Conservation (phyloP, 2,329 filamentous ascomycete species). For the Trichoderma guizhouense region DNA sequence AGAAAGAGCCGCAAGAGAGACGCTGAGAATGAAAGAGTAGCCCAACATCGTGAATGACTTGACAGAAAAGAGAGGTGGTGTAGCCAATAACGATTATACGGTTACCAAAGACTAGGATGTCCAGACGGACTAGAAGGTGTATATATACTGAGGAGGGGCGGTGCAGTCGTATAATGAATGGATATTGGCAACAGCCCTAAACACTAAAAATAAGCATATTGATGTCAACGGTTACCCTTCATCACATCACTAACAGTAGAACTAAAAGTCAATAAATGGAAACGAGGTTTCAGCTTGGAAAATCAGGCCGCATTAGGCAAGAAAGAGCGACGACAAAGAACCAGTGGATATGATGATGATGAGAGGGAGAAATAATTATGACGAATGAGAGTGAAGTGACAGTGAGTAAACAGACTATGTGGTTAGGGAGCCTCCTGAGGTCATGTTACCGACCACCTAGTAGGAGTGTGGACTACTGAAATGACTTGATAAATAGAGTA, state of each 20-base stretch:
- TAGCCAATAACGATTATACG: background rate
- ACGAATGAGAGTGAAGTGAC: background rate
- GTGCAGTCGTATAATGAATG: background rate
- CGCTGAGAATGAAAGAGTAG: background rate
- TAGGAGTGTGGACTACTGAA: background rate
- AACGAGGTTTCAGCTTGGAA: background rate
- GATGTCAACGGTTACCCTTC: background rate
- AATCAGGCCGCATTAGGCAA: background rate
- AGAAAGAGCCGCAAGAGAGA: background rate
- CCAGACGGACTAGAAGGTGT: background rate
- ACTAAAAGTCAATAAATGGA: background rate
- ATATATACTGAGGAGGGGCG: background rate
- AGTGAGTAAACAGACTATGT: background rate
- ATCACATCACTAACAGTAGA: background rate
- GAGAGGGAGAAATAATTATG: background rate
- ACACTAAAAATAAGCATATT: background rate
- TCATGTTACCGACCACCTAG: background rate
- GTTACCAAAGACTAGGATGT: background rate
- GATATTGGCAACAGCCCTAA: background rate
- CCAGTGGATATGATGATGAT: background rate
- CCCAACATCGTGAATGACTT: background rate
- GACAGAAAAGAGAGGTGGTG: background rate
- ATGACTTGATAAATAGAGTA: background rate
- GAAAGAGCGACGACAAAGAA: background rate
- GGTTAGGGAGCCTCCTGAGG: background rate